Base-by-base conservation (phyloP, 768 basidiomycete species). In the Rhizopogon roseolus region DNA sequence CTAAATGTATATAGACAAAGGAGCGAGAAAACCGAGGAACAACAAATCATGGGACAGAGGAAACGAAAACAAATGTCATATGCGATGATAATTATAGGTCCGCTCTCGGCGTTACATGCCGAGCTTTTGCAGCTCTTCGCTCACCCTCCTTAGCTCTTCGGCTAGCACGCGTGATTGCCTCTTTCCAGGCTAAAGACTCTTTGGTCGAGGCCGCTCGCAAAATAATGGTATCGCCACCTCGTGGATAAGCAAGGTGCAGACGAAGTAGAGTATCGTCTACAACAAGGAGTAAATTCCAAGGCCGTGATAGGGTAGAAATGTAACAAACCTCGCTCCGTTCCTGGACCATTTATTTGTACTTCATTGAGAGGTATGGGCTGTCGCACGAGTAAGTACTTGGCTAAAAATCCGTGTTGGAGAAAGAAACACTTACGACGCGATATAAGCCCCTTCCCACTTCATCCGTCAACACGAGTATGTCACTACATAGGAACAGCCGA, bases 391-490 rank as follows among this genome's bases (percentile, higher is more conserved):
- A n/a, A 45, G 6, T 17, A 32, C 22, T 39, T 16, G 32, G 40
- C 16, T 37, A 36, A 8, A 13, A 34, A 34, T 19, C 8, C 2
- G 14, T 22, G 17, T 16, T 19, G n/a, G 25, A 10, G 38, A 29
- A 41, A 22, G 22, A 13, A 14, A 34, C 34, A 71, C 84, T 61
- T 50, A 93, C 93, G 82, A 93, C 88, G 38, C 89, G 81, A 68
- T 95, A 95, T 13, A 96, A 64, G 11, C 82, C 84, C 56, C 79
- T 82, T 27, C 80, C 80, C 0, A 69, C 67, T 32, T 84, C 85
- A 59, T 94, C 91, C 17, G 92, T 86, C 53, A 98, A 75, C 3
- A 98, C 84, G 44, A 98, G 67, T 40, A 96, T 88, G 64, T 98
- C 96, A 62, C 81, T 96, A 63, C 94, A 98, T 57, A 98, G 68